A percentile compares a stretch with the other conserved stretches of the same genome.
Evolutionary conservation across 345 rosid genomes (phyloP).

Genomic region (Hibiscus syriacus): DNA sequence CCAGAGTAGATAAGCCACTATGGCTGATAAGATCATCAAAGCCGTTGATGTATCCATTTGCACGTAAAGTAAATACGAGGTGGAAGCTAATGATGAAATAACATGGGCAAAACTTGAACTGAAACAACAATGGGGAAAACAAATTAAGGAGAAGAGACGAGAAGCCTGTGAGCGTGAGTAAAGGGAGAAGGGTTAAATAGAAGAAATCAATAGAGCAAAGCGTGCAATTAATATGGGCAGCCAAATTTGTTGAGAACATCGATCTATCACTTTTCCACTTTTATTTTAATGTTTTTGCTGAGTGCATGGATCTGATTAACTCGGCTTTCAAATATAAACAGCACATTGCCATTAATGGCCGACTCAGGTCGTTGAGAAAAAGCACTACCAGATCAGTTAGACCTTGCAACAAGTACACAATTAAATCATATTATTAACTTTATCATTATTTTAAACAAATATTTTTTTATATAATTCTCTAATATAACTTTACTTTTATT

Average conservation of each 20-base stretch:
- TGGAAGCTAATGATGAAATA: not conserved
- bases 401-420: not conserved
- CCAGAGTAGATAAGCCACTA: constrained; percentile 44
- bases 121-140: not conserved
- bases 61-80: too few species aligned
- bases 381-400: not conserved
- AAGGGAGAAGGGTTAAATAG: constrained; percentile 15
- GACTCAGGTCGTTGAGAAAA: constrained; percentile 1
- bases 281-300: not conserved
- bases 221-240: constrained; percentile 11
- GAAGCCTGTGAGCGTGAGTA: not conserved
- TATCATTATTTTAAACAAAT: too few species aligned
- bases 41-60: constrained; percentile 42
- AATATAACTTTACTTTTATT: too few species aligned
- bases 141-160: not conserved
- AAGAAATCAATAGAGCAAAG: not conserved
- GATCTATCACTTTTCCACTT: too few species aligned
- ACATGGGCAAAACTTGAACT: not conserved
- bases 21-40: constrained; percentile 33
- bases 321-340: not conserved
- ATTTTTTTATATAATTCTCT: too few species aligned
- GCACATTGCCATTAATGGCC: constrained; percentile 3
- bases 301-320: not conserved
- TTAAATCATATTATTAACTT: too few species aligned
- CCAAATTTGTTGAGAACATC: constrained; percentile 8